Conservation (phyloP, 768 basidiomycete genomes). For the Mycena epipterygia region DNA sequence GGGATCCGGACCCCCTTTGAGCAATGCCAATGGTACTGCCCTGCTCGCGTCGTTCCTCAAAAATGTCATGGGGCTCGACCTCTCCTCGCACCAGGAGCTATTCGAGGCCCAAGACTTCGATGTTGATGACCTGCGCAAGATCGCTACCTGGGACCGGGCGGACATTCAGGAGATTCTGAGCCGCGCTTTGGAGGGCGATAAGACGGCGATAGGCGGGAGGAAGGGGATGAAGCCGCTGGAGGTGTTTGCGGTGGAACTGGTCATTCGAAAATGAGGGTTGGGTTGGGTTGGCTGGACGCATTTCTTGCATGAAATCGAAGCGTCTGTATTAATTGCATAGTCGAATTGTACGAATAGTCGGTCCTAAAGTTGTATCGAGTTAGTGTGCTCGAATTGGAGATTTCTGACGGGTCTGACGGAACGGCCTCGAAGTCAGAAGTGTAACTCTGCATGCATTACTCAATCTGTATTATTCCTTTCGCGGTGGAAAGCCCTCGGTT, state of each 20-base stretch:
- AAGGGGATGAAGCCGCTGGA: slow-evolving; percentile 17
- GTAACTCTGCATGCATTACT: no score
- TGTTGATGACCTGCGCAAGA: background rate
- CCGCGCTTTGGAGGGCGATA: background rate
- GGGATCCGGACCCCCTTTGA: background rate
- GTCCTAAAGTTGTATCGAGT: no score
- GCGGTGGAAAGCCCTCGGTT: no score
- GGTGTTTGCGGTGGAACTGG: slow-evolving; percentile 19
- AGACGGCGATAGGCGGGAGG: background rate
- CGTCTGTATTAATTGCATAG: no score
- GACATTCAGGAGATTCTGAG: background rate
- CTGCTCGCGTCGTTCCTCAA: background rate
- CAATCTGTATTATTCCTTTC: no score
- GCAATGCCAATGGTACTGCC: background rate
- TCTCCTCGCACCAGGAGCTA: background rate
- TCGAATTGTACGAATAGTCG: no score
- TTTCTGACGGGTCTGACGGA: no score
- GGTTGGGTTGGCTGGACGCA: no score
- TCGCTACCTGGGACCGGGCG: background rate
- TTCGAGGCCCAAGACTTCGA: background rate
- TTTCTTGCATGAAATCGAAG: no score
- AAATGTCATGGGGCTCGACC: background rate
- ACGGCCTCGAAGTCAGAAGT: no score
- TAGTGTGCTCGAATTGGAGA: no score
- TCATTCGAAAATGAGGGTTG: no score